phyloP scores from a whole-genome alignment of 1,139 yeast species.

The Pichia sp. region DNA sequence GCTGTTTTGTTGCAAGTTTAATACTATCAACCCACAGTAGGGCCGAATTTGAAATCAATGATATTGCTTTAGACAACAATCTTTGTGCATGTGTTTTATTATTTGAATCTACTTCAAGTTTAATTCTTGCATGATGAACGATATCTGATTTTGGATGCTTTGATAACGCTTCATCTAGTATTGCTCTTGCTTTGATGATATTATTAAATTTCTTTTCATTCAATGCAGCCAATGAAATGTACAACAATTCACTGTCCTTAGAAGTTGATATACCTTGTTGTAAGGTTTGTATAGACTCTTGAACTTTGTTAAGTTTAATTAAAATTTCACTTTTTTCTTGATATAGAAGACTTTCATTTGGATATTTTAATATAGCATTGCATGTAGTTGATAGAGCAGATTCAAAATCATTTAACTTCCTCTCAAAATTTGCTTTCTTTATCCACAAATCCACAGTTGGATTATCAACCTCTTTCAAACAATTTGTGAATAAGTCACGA shows the following conservation, averaged over 20 bases:
- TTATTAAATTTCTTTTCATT: slow-evolving; percentile 40
- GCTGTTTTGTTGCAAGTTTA: slow-evolving; percentile 44
- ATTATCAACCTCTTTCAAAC: slow-evolving; percentile 33
- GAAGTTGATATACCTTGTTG: slow-evolving; percentile 44
- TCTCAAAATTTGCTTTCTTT: slow-evolving; percentile 52
- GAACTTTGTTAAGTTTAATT: slow-evolving; percentile 26
- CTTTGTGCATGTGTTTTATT: slow-evolving; percentile 50
- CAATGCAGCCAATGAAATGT: slow-evolving; percentile 49
- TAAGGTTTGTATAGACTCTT: slow-evolving; percentile 44
- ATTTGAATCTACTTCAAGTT: slow-evolving; percentile 46
- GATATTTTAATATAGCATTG: slow-evolving; percentile 42
- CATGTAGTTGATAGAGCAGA: slow-evolving; percentile 38
- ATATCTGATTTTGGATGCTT: slow-evolving; percentile 43
- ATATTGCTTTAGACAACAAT: slow-evolving; percentile 54
- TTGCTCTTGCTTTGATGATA: slow-evolving; percentile 60
- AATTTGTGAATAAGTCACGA: slow-evolving; percentile 33
- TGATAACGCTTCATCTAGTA: slow-evolving; percentile 60
- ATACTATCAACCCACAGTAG: slow-evolving; percentile 53
- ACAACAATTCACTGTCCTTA: slow-evolving; percentile 41
- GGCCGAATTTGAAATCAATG: slow-evolving; percentile 53
- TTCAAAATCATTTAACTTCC: slow-evolving; percentile 33
- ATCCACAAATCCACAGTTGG: slow-evolving; percentile 50
- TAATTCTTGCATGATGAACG: slow-evolving; percentile 54
- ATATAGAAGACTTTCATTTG: slow-evolving; percentile 44
- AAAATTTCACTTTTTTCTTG: slow-evolving; percentile 56